Evolutionary conservation across 352 stramenopile genomes (phyloP), one percentile per base, ranked within the genome.

Genomic region (Peronospora destructor): DNA sequence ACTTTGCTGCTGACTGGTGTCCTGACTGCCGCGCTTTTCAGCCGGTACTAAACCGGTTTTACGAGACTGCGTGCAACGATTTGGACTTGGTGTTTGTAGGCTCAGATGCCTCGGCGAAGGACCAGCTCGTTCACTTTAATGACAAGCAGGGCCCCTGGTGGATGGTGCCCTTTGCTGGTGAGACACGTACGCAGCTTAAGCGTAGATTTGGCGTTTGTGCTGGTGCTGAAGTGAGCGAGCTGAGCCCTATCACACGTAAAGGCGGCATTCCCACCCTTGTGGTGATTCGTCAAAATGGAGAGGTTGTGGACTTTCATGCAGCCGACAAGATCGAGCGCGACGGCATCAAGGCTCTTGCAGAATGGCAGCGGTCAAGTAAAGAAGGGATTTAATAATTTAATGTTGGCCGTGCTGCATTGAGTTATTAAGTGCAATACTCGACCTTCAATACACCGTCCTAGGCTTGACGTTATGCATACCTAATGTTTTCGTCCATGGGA

Each of bases 1-100:
- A 87, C 66, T 93, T 93, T 52, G 69, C 77, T 32, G 80, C 83
- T 1, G 78, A 91, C 38, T 91, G 83, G 83, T 94, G 83, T 44
- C 78, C 80, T 2, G 71, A 91, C 59, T 94, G 83, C 68, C 78
- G 76, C 49, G 59, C 51, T 29, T 91, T 94, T 64, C 78, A 88
- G 50, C 83, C 83, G 33, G 49, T 59, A 43, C 62, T 94, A 23
- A 94, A 91, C 55, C 51, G 42, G 8, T 91, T 88, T 54, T 88
- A 89, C 63, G 45, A 68, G 48, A 41, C 68, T 7, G 68, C 70
- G 36, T 71, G 81, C 42, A 68, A 49, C 14, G 37, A 61, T 29
- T 30, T 94, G 26, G 83, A 91, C 51, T 53, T 94, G 30, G 73
- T 94, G 7, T 88, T 94, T 51, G 69, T 94, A 1, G 58, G 83